A percentile compares a stretch with the other conserved stretches of the same genome.
These are phyloP conservation scores for Vicia villosa DNA, from an alignment of 306 rosid species.

Conservation along the genomic window DNA sequence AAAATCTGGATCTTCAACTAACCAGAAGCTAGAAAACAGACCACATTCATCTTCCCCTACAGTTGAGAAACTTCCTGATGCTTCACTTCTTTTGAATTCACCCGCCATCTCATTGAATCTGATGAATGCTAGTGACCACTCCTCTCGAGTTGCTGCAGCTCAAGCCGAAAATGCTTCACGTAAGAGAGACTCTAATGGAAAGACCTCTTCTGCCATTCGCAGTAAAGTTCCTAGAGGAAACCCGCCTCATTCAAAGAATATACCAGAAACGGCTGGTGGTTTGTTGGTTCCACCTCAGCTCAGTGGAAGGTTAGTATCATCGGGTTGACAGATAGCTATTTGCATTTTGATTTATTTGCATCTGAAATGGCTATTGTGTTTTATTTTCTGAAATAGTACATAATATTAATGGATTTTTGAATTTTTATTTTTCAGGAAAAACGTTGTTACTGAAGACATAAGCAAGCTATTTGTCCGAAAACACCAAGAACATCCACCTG, in stretches of 20 bases:
- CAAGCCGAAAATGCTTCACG: slow-evolving; percentile 74
- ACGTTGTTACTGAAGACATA: slow-evolving; percentile 89
- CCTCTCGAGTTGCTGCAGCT: slow-evolving; percentile 76
- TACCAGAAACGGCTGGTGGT: slow-evolving; percentile 71
- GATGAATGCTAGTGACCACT: slow-evolving; percentile 58
- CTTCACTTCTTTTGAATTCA: slow-evolving; percentile 76
- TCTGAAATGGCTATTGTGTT: slow-evolving; percentile 10
- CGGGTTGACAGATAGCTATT: neutral
- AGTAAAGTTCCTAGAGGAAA: slow-evolving; percentile 72
- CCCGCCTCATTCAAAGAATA: slow-evolving; percentile 64
- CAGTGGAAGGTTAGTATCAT: slow-evolving; percentile 77
- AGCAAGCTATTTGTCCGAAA: slow-evolving; percentile 85
- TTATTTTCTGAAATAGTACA: neutral
- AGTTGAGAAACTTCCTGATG: slow-evolving; percentile 81
- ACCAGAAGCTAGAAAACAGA: neutral
- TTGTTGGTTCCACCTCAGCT: slow-evolving; percentile 88
- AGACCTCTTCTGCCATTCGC: slow-evolving; percentile 51
- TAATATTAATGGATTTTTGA: slow-evolving; percentile 31
- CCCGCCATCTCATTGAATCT: slow-evolving; percentile 51
- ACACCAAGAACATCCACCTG: slow-evolving; percentile 45
- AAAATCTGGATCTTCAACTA: slow-evolving; percentile 44
- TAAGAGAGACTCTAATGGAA: slow-evolving; percentile 69
- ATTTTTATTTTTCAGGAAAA: slow-evolving; percentile 67
- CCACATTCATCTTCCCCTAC: slow-evolving; percentile 41
- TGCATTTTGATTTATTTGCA: slow-evolving; percentile 12